phyloP scores from a whole-genome alignment of 1,284 basidiomycete genomes.

The Trichosporon sp. region DNA sequence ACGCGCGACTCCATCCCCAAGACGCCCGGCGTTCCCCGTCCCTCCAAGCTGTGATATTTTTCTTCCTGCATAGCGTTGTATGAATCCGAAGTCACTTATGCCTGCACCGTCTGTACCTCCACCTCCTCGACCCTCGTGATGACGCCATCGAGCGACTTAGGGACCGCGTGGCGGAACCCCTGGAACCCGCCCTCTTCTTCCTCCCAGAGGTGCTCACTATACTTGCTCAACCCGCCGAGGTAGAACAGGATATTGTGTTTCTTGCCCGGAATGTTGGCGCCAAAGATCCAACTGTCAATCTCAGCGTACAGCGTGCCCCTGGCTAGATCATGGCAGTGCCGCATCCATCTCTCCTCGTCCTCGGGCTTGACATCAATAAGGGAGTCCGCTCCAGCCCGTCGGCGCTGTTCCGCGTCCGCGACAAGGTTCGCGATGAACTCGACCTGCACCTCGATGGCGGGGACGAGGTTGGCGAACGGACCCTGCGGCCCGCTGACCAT shows the following conservation, averaged over 20 bases:
- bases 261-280: constrained; percentile 30
- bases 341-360: constrained; percentile 23
- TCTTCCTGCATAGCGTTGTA: not conserved
- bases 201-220: not conserved
- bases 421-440: constrained; percentile 24
- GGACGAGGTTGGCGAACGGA: constrained; percentile 27
- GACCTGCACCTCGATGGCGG: constrained; percentile 28
- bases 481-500: constrained; percentile 30
- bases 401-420: not conserved
- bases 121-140: not conserved
- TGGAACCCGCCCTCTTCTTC: constrained; percentile 20
- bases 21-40: not conserved
- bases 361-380: not conserved
- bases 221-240: constrained; percentile 25
- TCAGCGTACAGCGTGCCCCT: constrained; percentile 23
- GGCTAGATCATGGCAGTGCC: constrained; percentile 21
- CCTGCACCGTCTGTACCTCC: not conserved
- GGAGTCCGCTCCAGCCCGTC: not conserved
- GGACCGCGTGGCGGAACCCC: not conserved
- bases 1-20: constrained; percentile 1
- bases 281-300: constrained; percentile 29
- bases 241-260: constrained; percentile 29
- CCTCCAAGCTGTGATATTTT: not conserved
- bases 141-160: not conserved
- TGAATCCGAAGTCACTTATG: not conserved